Evolutionary conservation across 2,329 filamentous ascomycete species (phyloP).

Genomic region (Phialocephala subalpina): DNA sequence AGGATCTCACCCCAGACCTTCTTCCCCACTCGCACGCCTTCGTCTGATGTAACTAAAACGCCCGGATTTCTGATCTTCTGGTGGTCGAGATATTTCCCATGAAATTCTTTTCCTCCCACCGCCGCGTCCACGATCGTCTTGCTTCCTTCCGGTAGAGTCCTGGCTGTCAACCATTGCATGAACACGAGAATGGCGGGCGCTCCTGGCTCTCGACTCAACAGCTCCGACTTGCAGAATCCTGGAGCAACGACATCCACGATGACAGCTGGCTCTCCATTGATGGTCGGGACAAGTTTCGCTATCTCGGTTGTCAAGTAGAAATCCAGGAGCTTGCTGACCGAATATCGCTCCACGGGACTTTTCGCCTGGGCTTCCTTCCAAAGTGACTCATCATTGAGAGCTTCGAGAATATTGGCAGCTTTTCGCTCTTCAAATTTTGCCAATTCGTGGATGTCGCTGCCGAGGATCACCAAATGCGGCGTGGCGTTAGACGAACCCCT

Average conservation of each 20-base stretch:
- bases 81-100: constrained; percentile 37
- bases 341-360: constrained; percentile 32
- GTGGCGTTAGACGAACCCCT: constrained; percentile 43
- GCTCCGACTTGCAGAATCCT: constrained; percentile 41
- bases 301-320: constrained; percentile 34
- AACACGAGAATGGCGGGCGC: constrained; percentile 14
- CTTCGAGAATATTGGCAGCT: constrained; percentile 30
- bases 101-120: constrained; percentile 28
- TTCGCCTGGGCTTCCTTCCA: constrained; percentile 9
- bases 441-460: constrained; percentile 49
- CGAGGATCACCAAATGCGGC: constrained; percentile 50
- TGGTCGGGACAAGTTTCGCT: constrained; percentile 30
- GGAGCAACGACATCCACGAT: constrained; percentile 40
- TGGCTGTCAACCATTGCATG: constrained; percentile 26
- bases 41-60: constrained; percentile 11
- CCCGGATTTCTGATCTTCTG: constrained; percentile 22
- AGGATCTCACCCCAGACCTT: constrained; percentile 13
- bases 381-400: constrained; percentile 22
- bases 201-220: constrained; percentile 25
- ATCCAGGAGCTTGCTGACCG: constrained; percentile 40
- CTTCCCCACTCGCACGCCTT: background rate
- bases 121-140: constrained; percentile 38
- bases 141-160: constrained; percentile 35
- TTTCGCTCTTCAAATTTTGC: constrained; percentile 46
- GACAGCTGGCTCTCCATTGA: constrained; percentile 32